Conservation (phyloP, 2,329 filamentous ascomycete species). For the Teratosphaeria nubilosa region DNA sequence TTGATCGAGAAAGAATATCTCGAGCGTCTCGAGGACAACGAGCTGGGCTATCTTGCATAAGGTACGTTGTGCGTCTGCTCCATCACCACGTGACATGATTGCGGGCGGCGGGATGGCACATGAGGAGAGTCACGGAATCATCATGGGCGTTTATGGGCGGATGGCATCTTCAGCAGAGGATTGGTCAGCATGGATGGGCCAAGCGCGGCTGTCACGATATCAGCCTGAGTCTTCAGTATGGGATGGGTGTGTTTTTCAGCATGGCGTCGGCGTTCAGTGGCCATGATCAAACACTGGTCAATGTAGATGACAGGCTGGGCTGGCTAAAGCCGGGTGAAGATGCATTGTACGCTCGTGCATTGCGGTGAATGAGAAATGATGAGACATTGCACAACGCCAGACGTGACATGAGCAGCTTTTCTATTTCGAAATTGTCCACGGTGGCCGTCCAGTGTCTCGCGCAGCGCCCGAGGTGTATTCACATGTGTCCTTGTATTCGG, state of each 20-base stretch:
- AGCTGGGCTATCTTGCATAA: conserved; percentile 86
- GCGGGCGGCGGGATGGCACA: background rate
- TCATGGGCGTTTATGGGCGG: background rate
- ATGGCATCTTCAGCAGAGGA: background rate
- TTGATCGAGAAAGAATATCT: conserved; percentile 98
- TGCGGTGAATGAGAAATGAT: background rate
- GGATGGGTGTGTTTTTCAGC: conserved; percentile 1
- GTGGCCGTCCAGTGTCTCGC: background rate
- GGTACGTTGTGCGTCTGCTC: background rate
- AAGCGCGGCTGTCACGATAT: background rate
- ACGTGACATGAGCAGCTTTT: background rate
- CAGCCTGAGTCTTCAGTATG: background rate
- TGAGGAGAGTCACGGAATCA: background rate
- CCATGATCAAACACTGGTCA: background rate
- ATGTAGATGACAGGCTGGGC: background rate
- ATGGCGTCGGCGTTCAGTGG: conserved; percentile 17
- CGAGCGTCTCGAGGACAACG: conserved; percentile 87
- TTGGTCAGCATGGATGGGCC: background rate
- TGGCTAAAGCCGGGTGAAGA: background rate
- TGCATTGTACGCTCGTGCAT: background rate
- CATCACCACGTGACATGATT: background rate
- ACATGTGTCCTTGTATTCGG: background rate
- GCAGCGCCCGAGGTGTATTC: background rate
- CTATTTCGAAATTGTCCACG: background rate
- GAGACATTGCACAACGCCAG: background rate